Evolutionary conservation across 495 filamentous ascomycete species (phyloP).

Genomic region (Annulohypoxylon nitens): DNA sequence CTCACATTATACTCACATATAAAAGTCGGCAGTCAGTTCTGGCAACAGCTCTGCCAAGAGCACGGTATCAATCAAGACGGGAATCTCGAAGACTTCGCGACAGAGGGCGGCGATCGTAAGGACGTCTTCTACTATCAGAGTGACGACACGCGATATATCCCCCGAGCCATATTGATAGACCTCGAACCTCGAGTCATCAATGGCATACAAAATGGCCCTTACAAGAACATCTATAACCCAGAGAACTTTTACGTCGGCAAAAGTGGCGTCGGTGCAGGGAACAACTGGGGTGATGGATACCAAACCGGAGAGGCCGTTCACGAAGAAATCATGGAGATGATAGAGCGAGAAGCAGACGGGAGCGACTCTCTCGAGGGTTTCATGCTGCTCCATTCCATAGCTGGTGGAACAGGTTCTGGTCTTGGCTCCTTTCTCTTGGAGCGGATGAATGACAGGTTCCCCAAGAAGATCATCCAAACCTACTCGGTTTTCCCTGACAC

Average conservation of each 20-base stretch:
- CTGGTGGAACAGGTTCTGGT: slow-evolving; percentile 95
- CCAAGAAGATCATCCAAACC: slow-evolving; percentile 98
- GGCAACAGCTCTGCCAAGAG: slow-evolving; percentile 97
- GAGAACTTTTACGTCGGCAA: slow-evolving; percentile 98
- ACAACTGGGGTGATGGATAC: slow-evolving; percentile 98
- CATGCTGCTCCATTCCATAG: slow-evolving; percentile 98
- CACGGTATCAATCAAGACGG: slow-evolving; percentile 98
- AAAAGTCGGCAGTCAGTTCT: slow-evolving; percentile 92
- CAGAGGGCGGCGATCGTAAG: slow-evolving; percentile 95
- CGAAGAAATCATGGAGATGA: slow-evolving; percentile 99
- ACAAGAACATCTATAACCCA: slow-evolving; percentile 98
- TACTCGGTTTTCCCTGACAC: slow-evolving; percentile 98
- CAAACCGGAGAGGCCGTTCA: slow-evolving; percentile 90
- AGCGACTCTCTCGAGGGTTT: slow-evolving; percentile 98
- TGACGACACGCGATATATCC: slow-evolving; percentile 98
- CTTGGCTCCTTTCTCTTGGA: slow-evolving; percentile 96
- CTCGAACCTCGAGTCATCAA: slow-evolving; percentile 95
- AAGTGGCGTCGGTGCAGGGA: slow-evolving; percentile 91
- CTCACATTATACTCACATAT: slow-evolving; percentile 25
- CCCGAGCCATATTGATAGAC: slow-evolving; percentile 94
- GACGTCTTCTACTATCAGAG: slow-evolving; percentile 99
- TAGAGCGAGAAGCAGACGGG: slow-evolving; percentile 97
- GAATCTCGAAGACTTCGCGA: slow-evolving; percentile 95
- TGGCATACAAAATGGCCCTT: slow-evolving; percentile 89
- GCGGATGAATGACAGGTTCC: slow-evolving; percentile 95